Evolutionary conservation across 371 early-diverging fungal genomes (phyloP).

Genomic region (Umbelopsis sp.): DNA sequence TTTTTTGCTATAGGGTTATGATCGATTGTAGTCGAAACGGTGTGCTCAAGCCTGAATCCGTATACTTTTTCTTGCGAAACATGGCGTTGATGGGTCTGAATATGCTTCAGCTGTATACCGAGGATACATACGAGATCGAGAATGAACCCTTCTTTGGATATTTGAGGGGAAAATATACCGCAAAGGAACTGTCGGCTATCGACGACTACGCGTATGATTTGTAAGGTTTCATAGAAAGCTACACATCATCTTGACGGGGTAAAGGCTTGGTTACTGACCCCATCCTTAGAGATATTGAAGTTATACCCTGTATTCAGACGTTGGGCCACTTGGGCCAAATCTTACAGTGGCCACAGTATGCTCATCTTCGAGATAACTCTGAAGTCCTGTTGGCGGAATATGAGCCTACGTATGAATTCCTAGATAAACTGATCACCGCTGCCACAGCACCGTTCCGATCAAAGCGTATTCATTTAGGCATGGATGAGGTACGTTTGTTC

Average conservation of each 20-base stretch:
- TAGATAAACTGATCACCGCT: constrained; percentile 73
- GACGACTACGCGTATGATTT: constrained; percentile 80
- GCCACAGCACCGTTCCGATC: constrained; percentile 74
- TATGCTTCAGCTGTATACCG: constrained; percentile 88
- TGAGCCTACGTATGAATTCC: constrained; percentile 78
- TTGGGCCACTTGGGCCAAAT: constrained; percentile 89
- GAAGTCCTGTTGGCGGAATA: constrained; percentile 76
- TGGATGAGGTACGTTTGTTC: constrained; percentile 70
- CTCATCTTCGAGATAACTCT: constrained; percentile 74
- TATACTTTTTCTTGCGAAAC: constrained; percentile 67
- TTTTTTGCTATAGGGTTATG: constrained; percentile 55
- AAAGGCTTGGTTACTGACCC: neutral
- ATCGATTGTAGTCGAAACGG: constrained; percentile 86
- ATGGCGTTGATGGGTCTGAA: constrained; percentile 84
- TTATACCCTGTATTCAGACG: constrained; percentile 90
- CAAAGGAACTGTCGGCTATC: constrained; percentile 62
- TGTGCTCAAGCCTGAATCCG: constrained; percentile 63
- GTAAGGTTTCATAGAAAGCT: constrained; percentile 32
- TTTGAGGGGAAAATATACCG: constrained; percentile 56
- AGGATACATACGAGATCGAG: constrained; percentile 81
- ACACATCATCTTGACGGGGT: neutral
- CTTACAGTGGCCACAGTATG: constrained; percentile 86
- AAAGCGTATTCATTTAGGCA: constrained; percentile 81
- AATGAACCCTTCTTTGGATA: constrained; percentile 90
- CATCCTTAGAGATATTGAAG: constrained; percentile 73